A percentile compares a stretch with the other conserved stretches of the same genome.
Evolutionary conservation across 345 rosid genomes (phyloP).

Genomic region (Physaria fendleri): DNA sequence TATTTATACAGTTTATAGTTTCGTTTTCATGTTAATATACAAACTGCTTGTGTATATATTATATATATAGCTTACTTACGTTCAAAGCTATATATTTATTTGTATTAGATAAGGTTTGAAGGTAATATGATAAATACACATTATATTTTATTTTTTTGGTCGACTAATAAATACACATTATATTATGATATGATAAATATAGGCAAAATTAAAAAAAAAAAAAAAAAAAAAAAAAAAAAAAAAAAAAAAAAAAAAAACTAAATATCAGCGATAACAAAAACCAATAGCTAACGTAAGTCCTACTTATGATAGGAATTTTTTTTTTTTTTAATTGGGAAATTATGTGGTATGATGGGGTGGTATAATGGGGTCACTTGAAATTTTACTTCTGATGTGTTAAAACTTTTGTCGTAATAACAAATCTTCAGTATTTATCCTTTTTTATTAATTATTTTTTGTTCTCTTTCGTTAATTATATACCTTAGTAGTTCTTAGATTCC

Average conservation of each 20-base stretch:
- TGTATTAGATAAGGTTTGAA: not conserved
- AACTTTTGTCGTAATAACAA: not conserved
- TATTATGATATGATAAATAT: not conserved
- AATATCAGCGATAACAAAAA: no score
- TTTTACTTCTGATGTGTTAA: not conserved
- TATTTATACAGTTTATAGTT: not conserved
- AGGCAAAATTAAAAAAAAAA: not conserved
- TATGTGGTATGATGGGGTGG: no score
- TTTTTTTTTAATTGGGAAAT: no score
- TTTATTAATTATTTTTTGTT: no score
- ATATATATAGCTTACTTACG: not conserved
- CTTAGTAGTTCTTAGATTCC: constrained; percentile 8
- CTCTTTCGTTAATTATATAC: not conserved
- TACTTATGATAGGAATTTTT: no score
- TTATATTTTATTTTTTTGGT: no score
- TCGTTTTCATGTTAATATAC: not conserved
- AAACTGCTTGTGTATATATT: constrained; percentile 10
- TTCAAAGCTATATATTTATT: no score
- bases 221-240: no score
- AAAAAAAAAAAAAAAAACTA: no score
- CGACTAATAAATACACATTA: no score
- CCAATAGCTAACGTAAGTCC: no score
- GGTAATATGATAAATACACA: not conserved
- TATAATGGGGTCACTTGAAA: no score
- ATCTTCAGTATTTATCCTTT: constrained; percentile 4